Percentiles rank a stretch among this genome's conserved stretches.
phyloP scores from a whole-genome alignment of 805 yeast species.

The Blastobotrys terrestris region DNA sequence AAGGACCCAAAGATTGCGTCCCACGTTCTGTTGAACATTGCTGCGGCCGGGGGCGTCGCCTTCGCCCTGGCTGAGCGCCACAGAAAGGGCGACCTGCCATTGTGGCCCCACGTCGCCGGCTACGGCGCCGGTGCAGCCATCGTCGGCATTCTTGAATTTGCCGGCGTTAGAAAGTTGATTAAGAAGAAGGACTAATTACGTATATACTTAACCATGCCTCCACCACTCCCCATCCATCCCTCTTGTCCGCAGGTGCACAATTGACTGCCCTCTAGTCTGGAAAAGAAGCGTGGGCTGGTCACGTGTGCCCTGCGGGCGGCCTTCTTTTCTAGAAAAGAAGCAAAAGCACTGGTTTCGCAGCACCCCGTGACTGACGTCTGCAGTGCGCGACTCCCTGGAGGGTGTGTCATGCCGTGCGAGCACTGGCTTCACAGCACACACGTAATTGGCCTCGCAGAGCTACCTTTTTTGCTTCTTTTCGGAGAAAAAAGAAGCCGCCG shows the following conservation, averaged over 20 bases:
- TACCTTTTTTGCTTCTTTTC: no score
- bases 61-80: conserved; percentile 14
- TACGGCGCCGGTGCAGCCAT: conserved; percentile 2
- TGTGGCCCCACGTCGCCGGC: conserved; percentile 7
- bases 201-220: not conserved
- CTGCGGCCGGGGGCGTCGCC: conserved; percentile 18
- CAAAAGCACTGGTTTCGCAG: not conserved
- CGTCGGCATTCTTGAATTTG: conserved; percentile 4
- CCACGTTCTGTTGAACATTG: conserved; percentile 15
- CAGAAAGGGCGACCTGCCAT: conserved; percentile 15
- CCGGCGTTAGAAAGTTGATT: not conserved
- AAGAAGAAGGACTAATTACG: not conserved
- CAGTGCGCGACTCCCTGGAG: no score
- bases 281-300: no score
- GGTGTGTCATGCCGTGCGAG: no score
- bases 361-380: no score
- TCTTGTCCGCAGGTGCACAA: not conserved
- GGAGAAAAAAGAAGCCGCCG: no score
- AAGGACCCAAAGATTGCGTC: conserved; percentile 21
- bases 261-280: no score
- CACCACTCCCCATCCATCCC: not conserved
- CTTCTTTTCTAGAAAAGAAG: not conserved
- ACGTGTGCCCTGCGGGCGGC: not conserved
- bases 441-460: no score
- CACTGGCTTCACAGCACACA: no score